Evolutionary conservation across 2,329 filamentous ascomycete species (phyloP).

Genomic region (Bipolaris sorokiniana): DNA sequence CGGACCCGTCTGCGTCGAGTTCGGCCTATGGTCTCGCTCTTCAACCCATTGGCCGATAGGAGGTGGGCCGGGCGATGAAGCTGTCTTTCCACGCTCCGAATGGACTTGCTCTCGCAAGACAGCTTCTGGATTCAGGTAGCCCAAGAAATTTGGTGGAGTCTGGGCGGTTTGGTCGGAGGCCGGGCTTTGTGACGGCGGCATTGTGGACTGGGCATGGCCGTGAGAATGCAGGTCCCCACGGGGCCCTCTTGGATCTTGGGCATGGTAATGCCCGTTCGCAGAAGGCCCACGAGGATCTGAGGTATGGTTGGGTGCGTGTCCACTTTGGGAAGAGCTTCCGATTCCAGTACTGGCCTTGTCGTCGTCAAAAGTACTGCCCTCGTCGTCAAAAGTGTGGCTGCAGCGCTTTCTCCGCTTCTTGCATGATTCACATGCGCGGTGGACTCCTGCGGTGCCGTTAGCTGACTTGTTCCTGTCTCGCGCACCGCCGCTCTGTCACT

Average conservation of each 20-base stretch:
- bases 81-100: constrained; percentile 41
- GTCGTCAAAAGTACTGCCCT: constrained; percentile 19
- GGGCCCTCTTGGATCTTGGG: constrained; percentile 33
- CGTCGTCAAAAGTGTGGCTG: constrained; percentile 51
- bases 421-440: constrained; percentile 53
- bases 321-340: constrained; percentile 49
- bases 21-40: constrained; percentile 34
- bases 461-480: constrained; percentile 24
- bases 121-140: constrained; percentile 57
- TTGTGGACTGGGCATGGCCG: constrained; percentile 36
- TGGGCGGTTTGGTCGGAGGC: constrained; percentile 37
- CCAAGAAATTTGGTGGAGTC: constrained; percentile 52
- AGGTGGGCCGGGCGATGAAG: constrained; percentile 36
- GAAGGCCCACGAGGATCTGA: constrained; percentile 37
- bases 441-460: constrained; percentile 44
- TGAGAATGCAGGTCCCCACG: constrained; percentile 33
- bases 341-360: constrained; percentile 28
- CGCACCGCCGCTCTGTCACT: constrained; percentile 14
- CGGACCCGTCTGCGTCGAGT: constrained; percentile 32
- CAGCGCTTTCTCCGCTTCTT: constrained; percentile 54
- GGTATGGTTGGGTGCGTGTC: constrained; percentile 40
- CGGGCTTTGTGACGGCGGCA: constrained; percentile 44
- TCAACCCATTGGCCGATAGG: constrained; percentile 48
- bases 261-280: constrained; percentile 29
- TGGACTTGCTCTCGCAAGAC: constrained; percentile 53